These are phyloP conservation scores for Vigna angularis DNA, from an alignment of 306 rosid species.

Conservation along the genomic window DNA sequence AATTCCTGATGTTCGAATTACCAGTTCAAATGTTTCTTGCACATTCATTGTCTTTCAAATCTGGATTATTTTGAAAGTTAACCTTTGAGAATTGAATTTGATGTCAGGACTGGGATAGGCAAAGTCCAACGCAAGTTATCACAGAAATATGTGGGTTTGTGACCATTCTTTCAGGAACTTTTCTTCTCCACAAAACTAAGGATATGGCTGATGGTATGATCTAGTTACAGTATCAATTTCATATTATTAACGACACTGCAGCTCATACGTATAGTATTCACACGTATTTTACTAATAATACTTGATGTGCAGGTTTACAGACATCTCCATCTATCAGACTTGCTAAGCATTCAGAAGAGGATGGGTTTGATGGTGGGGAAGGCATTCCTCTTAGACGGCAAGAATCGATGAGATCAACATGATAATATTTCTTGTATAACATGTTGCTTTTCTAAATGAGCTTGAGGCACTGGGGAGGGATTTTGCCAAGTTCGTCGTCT, in stretches of 20 bases:
- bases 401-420: conserved; percentile 62
- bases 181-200: conserved; percentile 99
- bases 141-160: conserved; percentile 99
- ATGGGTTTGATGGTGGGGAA: conserved; percentile 64
- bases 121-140: conserved; percentile 98
- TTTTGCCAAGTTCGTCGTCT: conserved; percentile 43
- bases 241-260: background rate
- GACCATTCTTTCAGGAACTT: conserved; percentile 98
- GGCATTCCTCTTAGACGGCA: conserved; percentile 98
- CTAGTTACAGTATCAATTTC: conserved; percentile 1
- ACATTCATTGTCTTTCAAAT: conserved; percentile 26
- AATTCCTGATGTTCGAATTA: conserved; percentile 8
- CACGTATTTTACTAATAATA: conserved; percentile 31
- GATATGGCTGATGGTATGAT: conserved; percentile 92
- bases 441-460: conserved; percentile 36
- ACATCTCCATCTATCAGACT: conserved; percentile 56
- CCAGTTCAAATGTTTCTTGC: conserved; percentile 26
- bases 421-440: conserved; percentile 43
- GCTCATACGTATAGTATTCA: background rate
- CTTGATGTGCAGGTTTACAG: conserved; percentile 56
- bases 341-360: conserved; percentile 84
- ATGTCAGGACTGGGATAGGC: conserved; percentile 99
- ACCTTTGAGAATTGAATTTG: conserved; percentile 39
- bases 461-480: conserved; percentile 49
- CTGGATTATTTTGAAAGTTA: conserved; percentile 33